A percentile compares a stretch with the other conserved stretches of the same genome.
Evolutionary conservation across 1,284 basidiomycete genomes (phyloP).

Genomic region (Apiotrichum gamsii): DNA sequence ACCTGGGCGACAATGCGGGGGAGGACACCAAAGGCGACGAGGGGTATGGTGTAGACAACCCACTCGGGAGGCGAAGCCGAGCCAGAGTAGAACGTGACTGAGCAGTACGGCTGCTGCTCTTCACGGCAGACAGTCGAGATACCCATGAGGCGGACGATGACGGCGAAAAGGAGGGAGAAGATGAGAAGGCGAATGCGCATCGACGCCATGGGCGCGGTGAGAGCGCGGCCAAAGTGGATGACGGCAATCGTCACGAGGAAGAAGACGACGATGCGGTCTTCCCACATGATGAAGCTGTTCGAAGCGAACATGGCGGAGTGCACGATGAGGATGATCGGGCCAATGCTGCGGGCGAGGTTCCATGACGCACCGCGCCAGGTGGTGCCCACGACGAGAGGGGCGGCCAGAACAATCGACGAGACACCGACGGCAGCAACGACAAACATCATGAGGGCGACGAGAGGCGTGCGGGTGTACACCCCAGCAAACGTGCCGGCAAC

Average conservation of each 20-base stretch:
- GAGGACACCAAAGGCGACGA: slow-evolving; percentile 53
- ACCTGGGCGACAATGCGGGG: slow-evolving; percentile 58
- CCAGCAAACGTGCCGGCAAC: slow-evolving; percentile 34
- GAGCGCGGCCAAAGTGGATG: slow-evolving; percentile 56
- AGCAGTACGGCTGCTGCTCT: slow-evolving; percentile 82
- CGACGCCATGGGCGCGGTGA: slow-evolving; percentile 58
- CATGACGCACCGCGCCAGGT: slow-evolving; percentile 13
- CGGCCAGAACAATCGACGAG: slow-evolving; percentile 35
- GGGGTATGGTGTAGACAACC: slow-evolving; percentile 56
- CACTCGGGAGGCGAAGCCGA: slow-evolving; percentile 59
- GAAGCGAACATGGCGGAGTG: slow-evolving; percentile 71
- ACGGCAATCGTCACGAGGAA: slow-evolving; percentile 58
- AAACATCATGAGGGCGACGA: slow-evolving; percentile 50
- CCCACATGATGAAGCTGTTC: slow-evolving; percentile 95
- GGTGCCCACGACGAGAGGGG: slow-evolving; percentile 15
- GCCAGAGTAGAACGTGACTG: slow-evolving; percentile 76
- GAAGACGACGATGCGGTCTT: slow-evolving; percentile 75
- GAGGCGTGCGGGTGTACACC: slow-evolving; percentile 40
- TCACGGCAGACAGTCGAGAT: slow-evolving; percentile 83
- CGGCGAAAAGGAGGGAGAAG: slow-evolving; percentile 60
- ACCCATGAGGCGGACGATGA: slow-evolving; percentile 67
- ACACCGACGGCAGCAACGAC: slow-evolving; percentile 24
- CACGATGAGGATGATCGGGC: slow-evolving; percentile 56
- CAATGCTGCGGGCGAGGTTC: slow-evolving; percentile 36
- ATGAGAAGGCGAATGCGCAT: slow-evolving; percentile 70